These are phyloP conservation scores for Fusarium keratoplasticum DNA, from an alignment of 2,329 filamentous ascomycete species.

Conservation along the genomic window DNA sequence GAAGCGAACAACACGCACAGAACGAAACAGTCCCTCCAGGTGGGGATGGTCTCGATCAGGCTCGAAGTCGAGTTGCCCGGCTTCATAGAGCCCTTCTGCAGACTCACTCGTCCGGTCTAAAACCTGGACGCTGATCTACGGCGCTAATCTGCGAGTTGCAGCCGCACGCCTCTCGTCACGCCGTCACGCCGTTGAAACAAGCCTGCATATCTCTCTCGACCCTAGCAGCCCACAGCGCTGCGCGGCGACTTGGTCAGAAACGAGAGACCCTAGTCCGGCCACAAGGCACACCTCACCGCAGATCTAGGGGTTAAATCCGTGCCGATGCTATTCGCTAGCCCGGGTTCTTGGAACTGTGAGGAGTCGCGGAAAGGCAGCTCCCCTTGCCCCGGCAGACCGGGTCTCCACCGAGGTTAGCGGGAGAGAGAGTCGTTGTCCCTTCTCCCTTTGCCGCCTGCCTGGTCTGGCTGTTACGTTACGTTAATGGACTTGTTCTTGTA, in stretches of 20 bases:
- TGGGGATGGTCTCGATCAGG: not conserved
- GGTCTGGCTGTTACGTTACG: conserved; percentile 15
- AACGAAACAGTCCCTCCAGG: not conserved
- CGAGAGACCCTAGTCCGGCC: conserved; percentile 35
- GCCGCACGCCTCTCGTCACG: conserved; percentile 29
- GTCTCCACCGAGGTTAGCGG: conserved; percentile 27
- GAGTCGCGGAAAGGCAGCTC: conserved; percentile 27
- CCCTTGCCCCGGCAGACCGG: conserved; percentile 35
- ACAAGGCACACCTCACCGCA: conserved; percentile 35
- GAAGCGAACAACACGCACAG: conserved; percentile 1
- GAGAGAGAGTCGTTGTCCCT: conserved; percentile 18
- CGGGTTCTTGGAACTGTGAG: conserved; percentile 38
- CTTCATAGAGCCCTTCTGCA: not conserved
- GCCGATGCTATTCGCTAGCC: conserved; percentile 36
- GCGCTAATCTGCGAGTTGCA: conserved; percentile 28
- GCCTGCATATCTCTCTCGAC: conserved; percentile 21
- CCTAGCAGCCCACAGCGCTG: conserved; percentile 7
- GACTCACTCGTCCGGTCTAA: not conserved
- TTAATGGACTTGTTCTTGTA: conserved; percentile 21
- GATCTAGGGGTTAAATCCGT: conserved; percentile 39
- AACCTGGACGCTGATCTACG: conserved; percentile 16
- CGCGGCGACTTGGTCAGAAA: conserved; percentile 2
- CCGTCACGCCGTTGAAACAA: conserved; percentile 39
- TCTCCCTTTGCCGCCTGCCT: conserved; percentile 20
- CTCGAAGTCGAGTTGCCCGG: not conserved